Conservation (phyloP, 352 stramenopile species). For the Halophytophthora polymorphica region DNA sequence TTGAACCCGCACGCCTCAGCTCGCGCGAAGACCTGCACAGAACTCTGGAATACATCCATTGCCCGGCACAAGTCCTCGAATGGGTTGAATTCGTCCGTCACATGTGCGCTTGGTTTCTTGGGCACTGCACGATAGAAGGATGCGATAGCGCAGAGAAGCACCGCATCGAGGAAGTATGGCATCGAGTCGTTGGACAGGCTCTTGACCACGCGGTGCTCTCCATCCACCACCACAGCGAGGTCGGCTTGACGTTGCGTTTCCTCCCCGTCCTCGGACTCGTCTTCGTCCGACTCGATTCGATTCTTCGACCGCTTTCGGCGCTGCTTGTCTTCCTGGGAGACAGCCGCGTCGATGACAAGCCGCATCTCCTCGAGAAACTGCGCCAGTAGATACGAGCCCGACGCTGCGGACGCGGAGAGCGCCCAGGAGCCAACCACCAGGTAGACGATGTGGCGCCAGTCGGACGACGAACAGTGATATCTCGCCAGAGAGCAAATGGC, state of each 20-base stretch:
- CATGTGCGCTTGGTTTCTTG: slow-evolving; percentile 16
- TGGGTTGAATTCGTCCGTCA: slow-evolving; percentile 17
- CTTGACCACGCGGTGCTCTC: slow-evolving; percentile 63
- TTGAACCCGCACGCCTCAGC: slow-evolving; percentile 54
- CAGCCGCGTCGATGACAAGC: slow-evolving; percentile 31
- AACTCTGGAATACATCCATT: slow-evolving; percentile 40
- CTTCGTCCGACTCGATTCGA: slow-evolving; percentile 25
- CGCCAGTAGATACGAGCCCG: slow-evolving; percentile 27
- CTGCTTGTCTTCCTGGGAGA: slow-evolving; percentile 5
- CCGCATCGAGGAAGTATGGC: slow-evolving; percentile 51
- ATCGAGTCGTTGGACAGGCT: slow-evolving; percentile 64
- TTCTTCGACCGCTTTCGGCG: slow-evolving; percentile 6
- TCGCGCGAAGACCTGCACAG: slow-evolving; percentile 39
- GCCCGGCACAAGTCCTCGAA: slow-evolving; percentile 43
- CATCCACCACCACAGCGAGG: slow-evolving; percentile 30
- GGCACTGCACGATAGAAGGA: slow-evolving; percentile 40
- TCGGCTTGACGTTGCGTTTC: slow-evolving; percentile 13
- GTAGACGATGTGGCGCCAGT: slow-evolving; percentile 52
- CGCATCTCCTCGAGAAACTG: slow-evolving; percentile 54
- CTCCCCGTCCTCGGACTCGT: slow-evolving; percentile 28
- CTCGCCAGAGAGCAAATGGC: slow-evolving; percentile 36
- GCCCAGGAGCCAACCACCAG: slow-evolving; percentile 60
- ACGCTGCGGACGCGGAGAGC: slow-evolving; percentile 25
- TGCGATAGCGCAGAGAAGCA: slow-evolving; percentile 50
- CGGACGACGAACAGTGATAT: slow-evolving; percentile 39